These are phyloP conservation scores for Micractinium sp. DNA, from an alignment of 139 green algal species.

Conservation along the genomic window DNA sequence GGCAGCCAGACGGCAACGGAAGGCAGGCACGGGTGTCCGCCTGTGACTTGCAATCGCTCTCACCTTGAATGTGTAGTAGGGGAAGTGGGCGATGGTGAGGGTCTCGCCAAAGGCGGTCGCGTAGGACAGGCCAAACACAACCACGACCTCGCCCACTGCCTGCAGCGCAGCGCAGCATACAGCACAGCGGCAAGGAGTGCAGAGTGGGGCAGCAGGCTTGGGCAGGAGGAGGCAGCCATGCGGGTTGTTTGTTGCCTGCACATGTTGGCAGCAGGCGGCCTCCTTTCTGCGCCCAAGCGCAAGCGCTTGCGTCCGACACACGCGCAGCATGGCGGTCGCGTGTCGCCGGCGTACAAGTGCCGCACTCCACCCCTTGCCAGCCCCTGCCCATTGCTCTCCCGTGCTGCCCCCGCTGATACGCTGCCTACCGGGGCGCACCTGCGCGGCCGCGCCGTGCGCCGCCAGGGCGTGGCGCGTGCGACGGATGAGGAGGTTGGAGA, in stretches of 20 bases:
- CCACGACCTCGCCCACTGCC: conserved; percentile 50
- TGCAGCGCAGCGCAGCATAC: not conserved
- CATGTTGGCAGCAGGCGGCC: not conserved
- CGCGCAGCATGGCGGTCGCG: no score
- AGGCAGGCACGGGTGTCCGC: not conserved
- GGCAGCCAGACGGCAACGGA: no score
- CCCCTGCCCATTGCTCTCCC: not conserved
- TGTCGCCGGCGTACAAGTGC: no score
- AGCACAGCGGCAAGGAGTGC: not conserved
- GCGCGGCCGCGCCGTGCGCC: not conserved
- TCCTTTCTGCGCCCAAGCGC: not conserved
- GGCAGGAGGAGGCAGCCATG: not conserved
- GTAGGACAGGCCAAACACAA: conserved; percentile 88
- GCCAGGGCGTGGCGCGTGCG: conserved; percentile 16
- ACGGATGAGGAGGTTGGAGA: conserved; percentile 91
- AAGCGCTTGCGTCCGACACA: no score
- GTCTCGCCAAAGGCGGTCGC: conserved; percentile 94
- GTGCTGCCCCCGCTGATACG: not conserved
- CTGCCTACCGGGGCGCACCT: not conserved
- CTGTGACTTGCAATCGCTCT: not conserved
- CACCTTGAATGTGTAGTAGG: conserved; percentile 91
- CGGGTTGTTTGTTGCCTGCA: not conserved
- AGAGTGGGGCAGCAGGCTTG: not conserved
- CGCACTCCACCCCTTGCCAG: not conserved
- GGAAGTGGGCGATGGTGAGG: conserved; percentile 95